Evolutionary conservation across 306 rosid genomes (phyloP), one percentile per base, ranked within the genome.

Genomic region (Delonix regia): DNA sequence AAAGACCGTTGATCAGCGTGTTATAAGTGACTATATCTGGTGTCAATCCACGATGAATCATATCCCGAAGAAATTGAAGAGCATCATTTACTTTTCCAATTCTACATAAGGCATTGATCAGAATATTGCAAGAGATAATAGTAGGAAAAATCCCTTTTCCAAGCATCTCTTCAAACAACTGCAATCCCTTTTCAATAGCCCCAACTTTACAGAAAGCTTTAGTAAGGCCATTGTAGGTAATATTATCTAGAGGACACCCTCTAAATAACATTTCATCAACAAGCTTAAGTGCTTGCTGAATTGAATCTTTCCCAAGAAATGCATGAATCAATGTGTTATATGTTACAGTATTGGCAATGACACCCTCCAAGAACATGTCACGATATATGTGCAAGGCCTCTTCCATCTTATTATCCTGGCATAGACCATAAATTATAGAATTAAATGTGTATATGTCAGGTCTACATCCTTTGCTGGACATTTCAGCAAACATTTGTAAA

Each of bases 21-120:
- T 95, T 95, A 68, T 92, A 95, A 81, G 97, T 90, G 80, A 95
- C 97, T 80, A 91, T 83, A 73, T 95, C 97, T 1, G 98, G 97
- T 10, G 75, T 81, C 74, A 89, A 69, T 74, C 98, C 96, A 36
- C 83, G 90, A 73, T 80, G 85, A 88, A 92, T 83, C 92, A 87
- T 89, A 65, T 90, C 92, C 81, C 82, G 89, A 47, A 92, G 92
- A 85, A 92, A 89, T 69, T 84, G 90, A 22, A 89, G 83, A 38
- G 99, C 97, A 11, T 88, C 87, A 27, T 88, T 63, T 71, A 92
- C 90, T 82, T 86, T 88, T 63, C 98, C 92, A 81, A 61, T 66
- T 84, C 85, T 89, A 66, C 99, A 92, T 24, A 90, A 77, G 72
- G 91, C 91, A 77, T 91, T 88, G 69, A 92, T 90, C 85, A 95